phyloP scores from a whole-genome alignment of 495 filamentous ascomycete species.

The Penicillium flavigenum region DNA sequence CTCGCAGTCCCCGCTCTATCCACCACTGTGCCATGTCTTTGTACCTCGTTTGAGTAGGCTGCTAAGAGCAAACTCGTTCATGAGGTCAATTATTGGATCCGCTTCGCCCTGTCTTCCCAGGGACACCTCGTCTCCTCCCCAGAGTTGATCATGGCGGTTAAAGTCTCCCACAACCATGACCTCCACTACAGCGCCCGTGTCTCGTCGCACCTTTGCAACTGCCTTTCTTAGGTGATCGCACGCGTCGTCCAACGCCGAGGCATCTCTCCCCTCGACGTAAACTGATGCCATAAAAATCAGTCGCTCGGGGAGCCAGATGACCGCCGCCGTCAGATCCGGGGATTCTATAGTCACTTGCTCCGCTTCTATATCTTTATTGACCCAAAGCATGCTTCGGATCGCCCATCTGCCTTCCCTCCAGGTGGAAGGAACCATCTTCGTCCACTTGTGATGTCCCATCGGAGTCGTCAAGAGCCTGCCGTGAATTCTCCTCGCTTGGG shows the following conservation, averaged over 20 bases:
- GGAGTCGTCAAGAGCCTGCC: constrained; percentile 24
- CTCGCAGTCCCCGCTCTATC: constrained; percentile 23
- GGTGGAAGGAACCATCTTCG: constrained; percentile 23
- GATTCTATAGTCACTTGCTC: constrained; percentile 28
- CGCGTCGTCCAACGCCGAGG: too few species aligned
- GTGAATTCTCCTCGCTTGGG: constrained; percentile 22
- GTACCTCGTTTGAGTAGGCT: constrained; percentile 35
- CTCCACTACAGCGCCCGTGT: too few species aligned
- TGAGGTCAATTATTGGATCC: constrained; percentile 37
- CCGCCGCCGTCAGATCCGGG: constrained; percentile 29
- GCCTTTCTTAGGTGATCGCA: too few species aligned
- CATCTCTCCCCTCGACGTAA: too few species aligned
- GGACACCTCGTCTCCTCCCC: constrained; percentile 37
- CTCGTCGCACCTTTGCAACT: too few species aligned
- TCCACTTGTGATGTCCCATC: constrained; percentile 33
- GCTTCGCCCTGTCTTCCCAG: constrained; percentile 33
- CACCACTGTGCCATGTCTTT: constrained; percentile 29
- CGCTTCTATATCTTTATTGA: constrained; percentile 29
- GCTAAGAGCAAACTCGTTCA: constrained; percentile 29
- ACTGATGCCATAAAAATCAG: too few species aligned
- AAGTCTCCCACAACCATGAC: constrained; percentile 7
- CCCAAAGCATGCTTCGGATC: constrained; percentile 35
- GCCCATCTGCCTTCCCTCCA: constrained; percentile 26
- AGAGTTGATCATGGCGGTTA: constrained; percentile 39
- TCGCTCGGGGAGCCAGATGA: constrained; percentile 23